Conservation (phyloP, 23 red algal genomes). For the Gracilaria gracilis region DNA sequence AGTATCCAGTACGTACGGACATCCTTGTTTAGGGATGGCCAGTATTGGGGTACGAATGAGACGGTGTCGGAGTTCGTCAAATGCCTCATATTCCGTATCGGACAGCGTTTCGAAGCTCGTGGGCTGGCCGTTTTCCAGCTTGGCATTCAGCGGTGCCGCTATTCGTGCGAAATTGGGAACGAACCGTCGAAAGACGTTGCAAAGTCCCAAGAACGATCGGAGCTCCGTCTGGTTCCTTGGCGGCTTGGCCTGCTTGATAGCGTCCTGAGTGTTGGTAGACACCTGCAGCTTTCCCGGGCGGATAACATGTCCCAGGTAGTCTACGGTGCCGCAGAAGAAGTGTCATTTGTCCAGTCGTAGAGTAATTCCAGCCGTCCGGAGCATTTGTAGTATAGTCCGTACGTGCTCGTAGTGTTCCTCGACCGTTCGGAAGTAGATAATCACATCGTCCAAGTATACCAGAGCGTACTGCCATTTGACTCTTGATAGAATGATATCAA, state of each 20-base stretch:
- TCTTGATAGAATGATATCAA: slow-evolving; percentile 45
- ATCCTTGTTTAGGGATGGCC: too few species aligned
- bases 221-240: slow-evolving; percentile 45
- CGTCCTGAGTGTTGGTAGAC: not conserved
- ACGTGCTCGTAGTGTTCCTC: slow-evolving; percentile 18
- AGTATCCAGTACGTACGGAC: too few species aligned
- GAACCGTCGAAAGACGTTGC: slow-evolving; percentile 47
- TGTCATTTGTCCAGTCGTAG: slow-evolving; percentile 44
- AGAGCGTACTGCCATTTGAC: slow-evolving; percentile 22
- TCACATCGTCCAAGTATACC: slow-evolving; percentile 55
- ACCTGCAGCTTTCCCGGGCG: slow-evolving; percentile 20
- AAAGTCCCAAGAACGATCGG: slow-evolving; percentile 38
- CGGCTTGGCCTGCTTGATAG: not conserved
- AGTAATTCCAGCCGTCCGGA: not conserved
- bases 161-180: slow-evolving; percentile 33
- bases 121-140: slow-evolving; percentile 27
- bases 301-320: too few species aligned
- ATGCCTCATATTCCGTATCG: too few species aligned
- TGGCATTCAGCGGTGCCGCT: slow-evolving; percentile 10
- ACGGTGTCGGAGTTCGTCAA: too few species aligned
- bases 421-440: slow-evolving; percentile 26
- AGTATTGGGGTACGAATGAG: too few species aligned
- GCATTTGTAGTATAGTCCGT: slow-evolving; percentile 5
- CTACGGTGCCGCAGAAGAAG: too few species aligned
- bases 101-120: too few species aligned